Evolutionary conservation across 306 rosid genomes (phyloP).

Genomic region (Boehmeria nivea): DNA sequence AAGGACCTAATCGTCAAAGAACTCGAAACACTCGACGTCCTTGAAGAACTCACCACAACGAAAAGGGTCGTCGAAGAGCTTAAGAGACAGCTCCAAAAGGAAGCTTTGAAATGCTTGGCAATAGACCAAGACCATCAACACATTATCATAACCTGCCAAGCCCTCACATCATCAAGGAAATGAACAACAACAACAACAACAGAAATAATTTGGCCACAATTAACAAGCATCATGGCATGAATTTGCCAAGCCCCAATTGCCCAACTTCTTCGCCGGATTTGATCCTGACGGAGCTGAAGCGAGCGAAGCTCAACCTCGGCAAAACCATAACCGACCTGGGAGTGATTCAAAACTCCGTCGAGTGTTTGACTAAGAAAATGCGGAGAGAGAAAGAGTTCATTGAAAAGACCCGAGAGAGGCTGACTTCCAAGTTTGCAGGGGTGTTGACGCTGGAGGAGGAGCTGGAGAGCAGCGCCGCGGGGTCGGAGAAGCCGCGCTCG

Average conservation of each 20-base stretch:
- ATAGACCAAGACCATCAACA: slow-evolving; percentile 16
- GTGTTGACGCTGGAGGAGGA: slow-evolving; percentile 31
- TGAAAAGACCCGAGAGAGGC: slow-evolving; percentile 59
- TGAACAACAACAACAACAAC: slow-evolving; percentile 41
- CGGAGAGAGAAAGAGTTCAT: slow-evolving; percentile 62
- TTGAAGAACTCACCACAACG: slow-evolving; percentile 85
- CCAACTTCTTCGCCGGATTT: slow-evolving; percentile 40
- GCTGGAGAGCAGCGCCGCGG: too few species aligned
- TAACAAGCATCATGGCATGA: too few species aligned
- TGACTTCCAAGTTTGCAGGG: slow-evolving; percentile 58
- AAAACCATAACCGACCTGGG: slow-evolving; percentile 80
- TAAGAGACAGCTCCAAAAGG: slow-evolving; percentile 71
- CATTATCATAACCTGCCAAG: slow-evolving; percentile 15
- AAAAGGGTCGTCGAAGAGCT: slow-evolving; percentile 76
- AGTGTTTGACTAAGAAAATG: slow-evolving; percentile 75
- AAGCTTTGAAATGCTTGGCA: slow-evolving; percentile 52
- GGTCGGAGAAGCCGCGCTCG: too few species aligned
- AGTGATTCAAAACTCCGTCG: slow-evolving; percentile 72
- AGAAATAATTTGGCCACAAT: too few species aligned
- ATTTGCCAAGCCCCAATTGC: slow-evolving; percentile 23
- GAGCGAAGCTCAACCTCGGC: slow-evolving; percentile 72
- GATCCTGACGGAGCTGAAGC: slow-evolving; percentile 67
- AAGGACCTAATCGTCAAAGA: slow-evolving; percentile 94
- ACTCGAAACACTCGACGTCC: slow-evolving; percentile 89
- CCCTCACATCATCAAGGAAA: slow-evolving; percentile 51